Evolutionary conservation across 495 filamentous ascomycete species (phyloP), one percentile per base, ranked within the genome.

Genomic region (Penicillium riverlandense): DNA sequence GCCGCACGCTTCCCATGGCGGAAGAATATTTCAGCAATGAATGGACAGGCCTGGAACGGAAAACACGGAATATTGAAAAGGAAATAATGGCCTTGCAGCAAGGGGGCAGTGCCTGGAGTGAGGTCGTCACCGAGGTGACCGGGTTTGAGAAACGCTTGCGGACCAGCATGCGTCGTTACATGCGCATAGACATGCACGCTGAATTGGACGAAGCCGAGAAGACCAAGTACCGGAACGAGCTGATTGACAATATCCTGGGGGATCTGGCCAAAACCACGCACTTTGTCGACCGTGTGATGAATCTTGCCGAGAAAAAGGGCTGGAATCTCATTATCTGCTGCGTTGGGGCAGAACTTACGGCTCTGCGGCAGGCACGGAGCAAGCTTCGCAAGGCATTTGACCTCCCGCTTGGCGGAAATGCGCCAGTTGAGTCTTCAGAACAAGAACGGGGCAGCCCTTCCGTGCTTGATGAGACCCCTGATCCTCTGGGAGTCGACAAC

Each of bases 261-360:
- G 69, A 77, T 38, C 55, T 82, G 40, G 48, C 59, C 16, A 54
- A 61, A 40, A 71, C 66, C 2, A 65, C 72, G 6, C 52, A 62
- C 6, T 47, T 47, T n/a, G 46, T 76, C 33, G 63, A 68, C 0
- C 57, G 67, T 34, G 40, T 77, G 22, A 22, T 22, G 47, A 58
- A 66, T 11, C 38, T 66, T 28, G 67, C 71, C n/a, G 66, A 74
- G 31, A 52, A 53, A 4, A 76, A 75, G 43, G 76, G 80, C 7
- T 98, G 92, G 92, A 96, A 86, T 34, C 64, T 97, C 22, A 71
- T 98, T 16, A 78, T 96, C 15, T 91, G 85, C 45, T 90, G 86
- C 45, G 82, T 96, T 46, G 85, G 89, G 4, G 88, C 92, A 1
- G 92, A 98, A 54, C 59, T 95, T 4, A 85, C 91, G 51, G 90